Evolutionary conservation across 331 rosid species (phyloP), one percentile per base, ranked within the genome.

Genomic region (Arachis monticola): DNA sequence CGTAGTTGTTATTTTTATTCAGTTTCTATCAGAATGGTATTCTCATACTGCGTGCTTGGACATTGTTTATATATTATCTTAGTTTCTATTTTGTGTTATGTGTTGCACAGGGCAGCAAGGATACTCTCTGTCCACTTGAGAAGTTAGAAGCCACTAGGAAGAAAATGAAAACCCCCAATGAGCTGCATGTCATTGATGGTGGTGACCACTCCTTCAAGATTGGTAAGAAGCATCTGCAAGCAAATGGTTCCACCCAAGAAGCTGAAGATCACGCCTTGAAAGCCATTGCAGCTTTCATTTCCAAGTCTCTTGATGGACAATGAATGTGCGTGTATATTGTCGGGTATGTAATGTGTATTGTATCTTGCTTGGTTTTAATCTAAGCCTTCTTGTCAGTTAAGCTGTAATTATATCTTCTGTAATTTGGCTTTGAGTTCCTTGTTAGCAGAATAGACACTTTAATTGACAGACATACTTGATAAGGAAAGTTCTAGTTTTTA

Each of bases 171-270:
- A 81, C 83, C n/a, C 67, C 72, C 45, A 89, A 68, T 7, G 89
- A 85, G 64, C 83, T 93, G 80, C 87, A 89, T 79, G 88, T 91
- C 72, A 71, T 93, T 47, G 85, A 89, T 83, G 97, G 98, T 44
- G 98, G 97, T 56, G 98, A 89, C 46, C 97, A 93, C 83, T 93
- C 97, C 41, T 91, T 93, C 86, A 92, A 89, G 89, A 83, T 93
- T 64, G 90, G 80, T 13, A 93, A 89, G 90, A 91, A 87, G 84
- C 90, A 89, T 83, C 90, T 91, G 65, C 92, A 91, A 70, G 82
- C 84, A 80, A 84, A 56, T 60, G 87, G 79, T 62, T 85, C 82
- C 55, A 78, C 89, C 52, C 96, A 91, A 81, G 83, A 84, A 79
- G 93, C 89, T 27, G 97, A 93, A 86, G 86, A 65, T 73, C 87